phyloP scores from a whole-genome alignment of 495 filamentous ascomycete genomes.

The Penicillium pancosmium region DNA sequence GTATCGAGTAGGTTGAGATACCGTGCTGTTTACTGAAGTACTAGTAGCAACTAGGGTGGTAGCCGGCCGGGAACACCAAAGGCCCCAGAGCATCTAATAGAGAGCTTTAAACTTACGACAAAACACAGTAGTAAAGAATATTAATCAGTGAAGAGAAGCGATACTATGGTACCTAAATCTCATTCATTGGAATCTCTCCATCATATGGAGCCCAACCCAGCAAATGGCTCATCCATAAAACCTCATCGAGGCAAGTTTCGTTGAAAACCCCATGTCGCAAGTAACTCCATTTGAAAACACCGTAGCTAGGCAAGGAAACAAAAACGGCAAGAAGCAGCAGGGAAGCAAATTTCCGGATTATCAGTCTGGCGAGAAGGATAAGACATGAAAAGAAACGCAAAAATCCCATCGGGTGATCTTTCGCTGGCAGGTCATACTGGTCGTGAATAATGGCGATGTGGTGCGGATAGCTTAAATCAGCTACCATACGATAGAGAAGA shows the following conservation, averaged over 20 bases:
- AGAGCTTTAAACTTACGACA: no score
- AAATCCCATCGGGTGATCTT: not conserved
- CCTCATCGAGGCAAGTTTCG: not conserved
- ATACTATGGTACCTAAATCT: constrained; percentile 2
- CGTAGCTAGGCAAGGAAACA: constrained; percentile 12
- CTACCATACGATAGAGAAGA: constrained; percentile 1
- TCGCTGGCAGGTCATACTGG: not conserved
- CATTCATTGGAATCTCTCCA: constrained; percentile 4
- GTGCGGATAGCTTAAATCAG: no score
- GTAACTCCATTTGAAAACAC: constrained; percentile 33
- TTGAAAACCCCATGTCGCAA: constrained; percentile 51
- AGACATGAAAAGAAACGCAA: not conserved
- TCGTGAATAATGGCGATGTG: not conserved
- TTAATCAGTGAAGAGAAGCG: not conserved
- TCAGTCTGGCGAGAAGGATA: constrained; percentile 16
- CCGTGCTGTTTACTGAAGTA: no score
- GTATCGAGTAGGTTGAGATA: no score
- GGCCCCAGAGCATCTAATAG: no score
- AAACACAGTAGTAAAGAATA: no score
- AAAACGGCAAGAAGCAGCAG: constrained; percentile 2
- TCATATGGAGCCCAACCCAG: constrained; percentile 39
- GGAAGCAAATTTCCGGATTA: constrained; percentile 4
- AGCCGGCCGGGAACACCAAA: no score
- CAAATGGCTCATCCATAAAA: constrained; percentile 47
- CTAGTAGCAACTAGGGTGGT: not conserved